Conservation (phyloP, 2,329 filamentous ascomycete genomes). For the Arachnomyces sp. region DNA sequence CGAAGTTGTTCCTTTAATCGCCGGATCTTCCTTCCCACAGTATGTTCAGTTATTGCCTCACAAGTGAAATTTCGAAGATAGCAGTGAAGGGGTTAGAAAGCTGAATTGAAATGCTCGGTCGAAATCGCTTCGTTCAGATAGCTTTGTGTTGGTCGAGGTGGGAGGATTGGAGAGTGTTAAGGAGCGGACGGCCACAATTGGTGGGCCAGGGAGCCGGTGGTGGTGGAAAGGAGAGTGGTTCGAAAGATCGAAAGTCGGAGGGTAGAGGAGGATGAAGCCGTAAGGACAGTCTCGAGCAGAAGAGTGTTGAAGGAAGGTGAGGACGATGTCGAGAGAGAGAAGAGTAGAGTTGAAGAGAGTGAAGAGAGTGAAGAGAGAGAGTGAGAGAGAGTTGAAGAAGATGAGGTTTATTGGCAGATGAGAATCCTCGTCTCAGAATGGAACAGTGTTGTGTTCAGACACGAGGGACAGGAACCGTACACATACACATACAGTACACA, state of each 20-base stretch:
- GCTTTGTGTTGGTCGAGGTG: not conserved
- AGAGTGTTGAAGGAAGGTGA: not conserved
- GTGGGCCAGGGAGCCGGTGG: conserved; percentile 17
- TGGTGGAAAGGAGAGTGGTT: conserved; percentile 6
- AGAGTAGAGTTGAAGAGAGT: conserved; percentile 7
- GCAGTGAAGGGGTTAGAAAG: conserved; percentile 5
- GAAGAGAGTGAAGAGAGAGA: conserved; percentile 7
- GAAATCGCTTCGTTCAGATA: conserved; percentile 1
- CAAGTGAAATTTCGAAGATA: not conserved
- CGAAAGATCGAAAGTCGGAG: too few species aligned
- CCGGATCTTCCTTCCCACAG: not conserved
- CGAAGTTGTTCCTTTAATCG: not conserved
- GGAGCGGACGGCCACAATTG: conserved; percentile 33
- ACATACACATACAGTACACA: too few species aligned
- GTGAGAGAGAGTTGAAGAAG: conserved; percentile 23
- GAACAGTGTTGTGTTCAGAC: too few species aligned
- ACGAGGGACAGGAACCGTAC: too few species aligned
- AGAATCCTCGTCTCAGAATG: not conserved
- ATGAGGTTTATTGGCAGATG: conserved; percentile 18
- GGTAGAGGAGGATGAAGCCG: not conserved
- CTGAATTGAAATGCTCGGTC: not conserved
- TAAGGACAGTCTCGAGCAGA: conserved; percentile 4
- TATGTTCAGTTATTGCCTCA: not conserved
- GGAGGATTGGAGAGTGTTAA: conserved; percentile 16
- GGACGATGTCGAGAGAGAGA: conserved; percentile 12